Evolutionary conservation across 805 yeast genomes (phyloP).

Genomic region (Starmerella sirachaensis): DNA sequence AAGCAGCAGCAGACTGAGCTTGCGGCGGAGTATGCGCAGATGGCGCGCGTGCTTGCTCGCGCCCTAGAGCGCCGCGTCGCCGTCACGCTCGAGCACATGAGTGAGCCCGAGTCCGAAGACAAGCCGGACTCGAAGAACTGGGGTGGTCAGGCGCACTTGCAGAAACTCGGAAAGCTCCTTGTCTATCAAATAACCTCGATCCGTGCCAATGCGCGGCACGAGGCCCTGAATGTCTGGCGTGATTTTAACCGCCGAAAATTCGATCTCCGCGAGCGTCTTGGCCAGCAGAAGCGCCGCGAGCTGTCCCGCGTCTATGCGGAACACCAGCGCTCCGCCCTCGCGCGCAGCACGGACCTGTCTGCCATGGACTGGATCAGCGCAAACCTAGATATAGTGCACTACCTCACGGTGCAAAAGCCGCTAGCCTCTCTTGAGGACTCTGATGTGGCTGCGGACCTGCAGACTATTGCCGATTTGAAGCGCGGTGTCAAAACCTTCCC

Average conservation of each 20-base stretch:
- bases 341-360: conserved; percentile 12
- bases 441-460: conserved; percentile 20
- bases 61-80: conserved; percentile 20
- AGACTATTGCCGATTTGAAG: conserved; percentile 8
- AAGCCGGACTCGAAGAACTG: conserved; percentile 2
- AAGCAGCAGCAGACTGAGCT: conserved; percentile 15
- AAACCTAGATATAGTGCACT: conserved; percentile 23
- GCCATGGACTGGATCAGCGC: conserved; percentile 21
- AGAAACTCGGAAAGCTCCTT: conserved; percentile 12
- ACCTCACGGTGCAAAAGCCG: conserved; percentile 16
- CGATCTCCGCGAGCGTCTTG: conserved; percentile 22
- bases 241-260: conserved; percentile 24
- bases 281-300: conserved; percentile 17
- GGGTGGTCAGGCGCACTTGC: conserved; percentile 4
- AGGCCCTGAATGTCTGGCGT: conserved; percentile 23
- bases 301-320: conserved; percentile 23
- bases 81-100: conserved; percentile 18
- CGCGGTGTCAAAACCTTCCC: background rate
- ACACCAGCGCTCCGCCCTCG: conserved; percentile 13
- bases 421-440: conserved; percentile 18
- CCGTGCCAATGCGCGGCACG: conserved; percentile 11
- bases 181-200: conserved; percentile 15
- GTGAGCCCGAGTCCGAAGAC: conserved; percentile 10
- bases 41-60: conserved; percentile 16
- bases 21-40: conserved; percentile 17